Base-by-base conservation (phyloP, 2,329 filamentous ascomycete species). In the Aspergillus sp. region DNA sequence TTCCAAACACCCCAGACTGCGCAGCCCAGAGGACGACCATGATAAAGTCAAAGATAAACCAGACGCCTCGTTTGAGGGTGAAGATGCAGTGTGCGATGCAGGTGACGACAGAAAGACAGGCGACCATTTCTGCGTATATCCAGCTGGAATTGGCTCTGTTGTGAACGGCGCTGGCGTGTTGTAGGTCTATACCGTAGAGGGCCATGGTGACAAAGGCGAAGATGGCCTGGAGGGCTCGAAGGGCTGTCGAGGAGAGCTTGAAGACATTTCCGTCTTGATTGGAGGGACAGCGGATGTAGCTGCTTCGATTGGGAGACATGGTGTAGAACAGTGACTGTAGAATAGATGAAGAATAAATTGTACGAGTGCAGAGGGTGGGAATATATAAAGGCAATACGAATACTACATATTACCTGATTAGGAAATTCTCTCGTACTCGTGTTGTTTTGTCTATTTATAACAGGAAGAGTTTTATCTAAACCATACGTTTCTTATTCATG, bases 141-240 rank as follows among this genome's bases (percentile, higher is more conserved):
- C 52, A 55, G 39, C 47, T 42, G 6, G 52, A 28, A 5, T 27
- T 11, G n/a, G 47, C 49, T 37, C 12, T 32, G 3, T 27, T 30
- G n/a, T 47, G 31, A 11, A 29, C n/a, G 32, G 44, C 44, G 11
- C 45, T 52, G 30, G 49, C 47, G 30, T 50, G 48, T 9, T 45
- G 38, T 6, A 55, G 47, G 40, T 55, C 52, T 4, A 50, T 38
- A 5, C 50, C 48, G 44, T 55, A 55, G n/a, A 55, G 45, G 13
- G 27, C 45, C 33, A 50, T 47, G 35, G 44, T 43, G 35, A 45
- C 39, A 11, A 50, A 37, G 27, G 50, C 48, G 39, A 55, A 43
- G 34, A 45, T 32, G 41, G 53, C 47, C 37, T 55, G 52, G 26
- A 51, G 42, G 9, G 40, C 45, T 26, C 50, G 52, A 40, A 53